Evolutionary conservation across 2,329 filamentous ascomycete species (phyloP).

Genomic region (Penicillium sp.): DNA sequence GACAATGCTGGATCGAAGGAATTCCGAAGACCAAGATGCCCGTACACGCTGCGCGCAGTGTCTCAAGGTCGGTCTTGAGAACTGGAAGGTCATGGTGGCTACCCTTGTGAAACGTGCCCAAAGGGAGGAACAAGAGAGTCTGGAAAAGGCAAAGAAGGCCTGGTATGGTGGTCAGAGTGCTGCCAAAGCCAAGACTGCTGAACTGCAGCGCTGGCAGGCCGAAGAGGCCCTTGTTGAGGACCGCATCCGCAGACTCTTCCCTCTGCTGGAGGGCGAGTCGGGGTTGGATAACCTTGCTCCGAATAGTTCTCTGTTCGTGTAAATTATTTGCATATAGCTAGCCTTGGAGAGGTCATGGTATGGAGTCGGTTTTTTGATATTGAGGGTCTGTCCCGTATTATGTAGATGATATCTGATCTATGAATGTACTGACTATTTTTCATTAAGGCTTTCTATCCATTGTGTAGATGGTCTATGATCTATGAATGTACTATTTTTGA

Average conservation of each 20-base stretch:
- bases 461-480: too few species aligned
- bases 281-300: constrained; percentile 27
- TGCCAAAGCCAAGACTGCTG: constrained; percentile 25
- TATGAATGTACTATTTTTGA: too few species aligned
- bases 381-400: neutral
- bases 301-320: constrained; percentile 29
- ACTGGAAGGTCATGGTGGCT: constrained; percentile 78
- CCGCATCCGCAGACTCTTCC: constrained; percentile 28
- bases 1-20: constrained; percentile 42
- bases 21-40: constrained; percentile 34
- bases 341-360: neutral
- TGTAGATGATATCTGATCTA: neutral
- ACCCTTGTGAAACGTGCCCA: constrained; percentile 50
- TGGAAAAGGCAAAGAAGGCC: constrained; percentile 28
- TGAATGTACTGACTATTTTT: neutral
- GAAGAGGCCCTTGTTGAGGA: constrained; percentile 38
- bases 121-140: constrained; percentile 33
- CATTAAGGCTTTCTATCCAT: too few species aligned
- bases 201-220: constrained; percentile 39
- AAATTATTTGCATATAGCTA: neutral
- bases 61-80: constrained; percentile 66
- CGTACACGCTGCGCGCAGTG: constrained; percentile 69
- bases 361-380: neutral
- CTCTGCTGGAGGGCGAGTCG: constrained; percentile 30
- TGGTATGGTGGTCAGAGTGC: constrained; percentile 34